phyloP scores from a whole-genome alignment of 2,329 filamentous ascomycete species.

The Ophiostoma ips region DNA sequence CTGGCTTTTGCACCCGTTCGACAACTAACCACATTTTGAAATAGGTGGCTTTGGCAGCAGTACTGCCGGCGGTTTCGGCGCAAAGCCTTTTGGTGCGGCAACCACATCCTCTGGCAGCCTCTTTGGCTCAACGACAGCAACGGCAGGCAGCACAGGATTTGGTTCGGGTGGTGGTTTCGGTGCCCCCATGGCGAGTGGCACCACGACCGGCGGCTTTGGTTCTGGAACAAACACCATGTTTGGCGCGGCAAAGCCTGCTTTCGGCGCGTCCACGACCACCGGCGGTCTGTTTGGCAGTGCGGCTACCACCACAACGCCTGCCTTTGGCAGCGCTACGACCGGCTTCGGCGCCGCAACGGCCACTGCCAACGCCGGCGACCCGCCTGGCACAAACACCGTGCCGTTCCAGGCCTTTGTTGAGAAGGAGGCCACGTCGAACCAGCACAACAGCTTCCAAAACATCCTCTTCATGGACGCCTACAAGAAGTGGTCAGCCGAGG shows the following conservation, averaged over 20 bases:
- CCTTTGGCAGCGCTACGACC: conserved; percentile 24
- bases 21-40: conserved; percentile 5
- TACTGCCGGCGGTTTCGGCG: conserved; percentile 18
- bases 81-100: conserved; percentile 39
- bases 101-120: conserved; percentile 28
- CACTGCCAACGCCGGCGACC: conserved; percentile 40
- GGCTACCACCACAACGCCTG: conserved; percentile 21
- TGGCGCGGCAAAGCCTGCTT: conserved; percentile 29
- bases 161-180: conserved; percentile 29
- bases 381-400: conserved; percentile 55
- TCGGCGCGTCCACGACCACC: conserved; percentile 19
- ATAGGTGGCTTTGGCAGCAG: conserved; percentile 18
- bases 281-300: conserved; percentile 34
- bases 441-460: conserved; percentile 57
- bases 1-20: not conserved
- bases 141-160: conserved; percentile 23
- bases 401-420: conserved; percentile 57
- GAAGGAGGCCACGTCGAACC: conserved; percentile 49
- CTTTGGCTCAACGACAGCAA: conserved; percentile 29
- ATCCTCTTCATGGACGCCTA: conserved; percentile 68
- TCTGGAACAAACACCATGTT: conserved; percentile 34
- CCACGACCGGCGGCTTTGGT: conserved; percentile 25
- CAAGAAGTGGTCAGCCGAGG: conserved; percentile 81
- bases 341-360: conserved; percentile 24
- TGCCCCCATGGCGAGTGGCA: conserved; percentile 14